Evolutionary conservation across 2,329 filamentous ascomycete genomes (phyloP), one percentile per base, ranked within the genome.

Genomic region (Corynespora cassiicola): DNA sequence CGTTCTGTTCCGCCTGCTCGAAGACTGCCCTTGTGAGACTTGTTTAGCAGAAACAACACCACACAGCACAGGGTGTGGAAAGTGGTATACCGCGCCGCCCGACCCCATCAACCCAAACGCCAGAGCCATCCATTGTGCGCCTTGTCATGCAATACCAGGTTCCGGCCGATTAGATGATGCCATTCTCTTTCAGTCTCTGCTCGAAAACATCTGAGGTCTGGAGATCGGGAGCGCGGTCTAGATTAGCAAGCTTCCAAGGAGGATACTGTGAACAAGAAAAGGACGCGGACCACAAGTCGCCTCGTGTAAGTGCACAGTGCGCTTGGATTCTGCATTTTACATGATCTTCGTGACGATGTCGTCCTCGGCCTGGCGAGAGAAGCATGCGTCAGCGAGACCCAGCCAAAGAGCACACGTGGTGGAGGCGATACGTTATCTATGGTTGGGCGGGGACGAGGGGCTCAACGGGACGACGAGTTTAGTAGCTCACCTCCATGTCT

Each of bases 401-500:
- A 61, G 54, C 54, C 52, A 43, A 42, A 43, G 48, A 37, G 31
- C 41, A 48, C 30, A 45, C 39, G 49, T 46, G 52, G 46, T 40
- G 39, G 35, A 45, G 45, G 38, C 33, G 38, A 39, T 38, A 36
- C 33, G 34, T 49, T 36, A 53, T 39, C 36, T 46, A 36, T 52
- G 45, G 35, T 32, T 19, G 38, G 18, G 17, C 33, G 28, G 33
- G 29, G 22, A 39, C 44, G 33, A 31, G 45, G 31, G 41, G 30
- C 44, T 18, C 28, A 29, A 42, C n/a, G 20, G 21, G 21, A 9
- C 39, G 31, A 46, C 42, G 35, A 31, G n/a, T n/a, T n/a, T n/a
- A 24, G 16, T 36, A 50, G 85, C 89, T 84, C 74, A 99, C 94
- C 90, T 99, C 94, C 86, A 97, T 96, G 66, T 99, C 94, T 75